Evolutionary conservation across 225 moss, liverwort and hornwort genomes (phyloP).

Genomic region (Polytrichum commune): DNA sequence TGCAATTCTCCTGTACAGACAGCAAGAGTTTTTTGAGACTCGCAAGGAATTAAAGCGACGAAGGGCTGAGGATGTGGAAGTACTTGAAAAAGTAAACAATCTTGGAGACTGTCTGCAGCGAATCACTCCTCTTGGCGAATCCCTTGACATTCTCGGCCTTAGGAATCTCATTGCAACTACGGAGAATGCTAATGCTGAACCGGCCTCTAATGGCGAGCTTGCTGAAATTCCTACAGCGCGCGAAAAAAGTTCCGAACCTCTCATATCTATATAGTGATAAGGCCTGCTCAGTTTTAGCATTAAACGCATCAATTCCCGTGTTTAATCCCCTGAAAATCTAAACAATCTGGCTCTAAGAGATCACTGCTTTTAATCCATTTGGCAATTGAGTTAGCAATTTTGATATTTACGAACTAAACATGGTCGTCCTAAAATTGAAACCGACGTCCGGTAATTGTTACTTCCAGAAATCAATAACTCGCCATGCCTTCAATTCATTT

Average conservation of each 20-base stretch:
- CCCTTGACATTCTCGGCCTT: constrained; percentile 54
- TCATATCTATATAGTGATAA: background rate
- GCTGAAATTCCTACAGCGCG: background rate
- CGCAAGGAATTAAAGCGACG: constrained; percentile 34
- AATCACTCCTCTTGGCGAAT: constrained; percentile 45
- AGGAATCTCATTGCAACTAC: constrained; percentile 39
- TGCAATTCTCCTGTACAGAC: constrained; percentile 19
- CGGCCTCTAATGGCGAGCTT: constrained; percentile 12
- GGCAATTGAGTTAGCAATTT: no score
- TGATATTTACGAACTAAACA: no score
- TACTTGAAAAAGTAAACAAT: constrained; percentile 27
- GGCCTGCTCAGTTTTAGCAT: background rate
- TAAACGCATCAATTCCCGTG: background rate
- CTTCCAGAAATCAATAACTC: no score
- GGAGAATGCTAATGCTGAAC: constrained; percentile 10
- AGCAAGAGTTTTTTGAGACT: constrained; percentile 50
- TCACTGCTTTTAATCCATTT: no score
- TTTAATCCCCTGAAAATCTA: no score
- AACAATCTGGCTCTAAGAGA: no score
- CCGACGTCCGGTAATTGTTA: no score
- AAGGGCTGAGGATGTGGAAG: constrained; percentile 22
- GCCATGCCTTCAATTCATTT: no score
- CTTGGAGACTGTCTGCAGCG: constrained; percentile 46
- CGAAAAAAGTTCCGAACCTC: background rate
- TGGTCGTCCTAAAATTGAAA: no score